These are phyloP conservation scores for Berberis vulgaris DNA, from an alignment of 164 flowering plant genomes.

Conservation along the genomic window DNA sequence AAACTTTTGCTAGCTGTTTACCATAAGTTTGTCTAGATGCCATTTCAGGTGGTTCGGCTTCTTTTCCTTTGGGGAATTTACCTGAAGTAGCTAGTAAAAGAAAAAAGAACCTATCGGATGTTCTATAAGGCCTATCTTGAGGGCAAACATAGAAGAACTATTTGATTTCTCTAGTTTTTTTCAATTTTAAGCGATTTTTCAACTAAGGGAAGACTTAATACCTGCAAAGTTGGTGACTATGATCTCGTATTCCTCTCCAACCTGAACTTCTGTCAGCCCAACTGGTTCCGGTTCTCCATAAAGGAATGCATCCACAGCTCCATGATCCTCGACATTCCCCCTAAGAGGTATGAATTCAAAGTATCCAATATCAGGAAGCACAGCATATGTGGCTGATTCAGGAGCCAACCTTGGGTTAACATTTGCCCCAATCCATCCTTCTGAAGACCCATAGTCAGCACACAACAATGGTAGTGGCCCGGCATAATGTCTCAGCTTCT, in stretches of 20 bases:
- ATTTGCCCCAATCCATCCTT: conserved; percentile 97
- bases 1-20: too few species aligned
- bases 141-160: too few species aligned
- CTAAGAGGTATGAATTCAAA: conserved; percentile 80
- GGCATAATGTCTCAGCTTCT: conserved; percentile 86
- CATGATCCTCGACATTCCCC: conserved; percentile 12
- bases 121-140: too few species aligned
- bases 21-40: too few species aligned
- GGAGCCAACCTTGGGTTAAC: conserved; percentile 71
- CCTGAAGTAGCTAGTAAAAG: too few species aligned
- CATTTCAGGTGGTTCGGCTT: too few species aligned
- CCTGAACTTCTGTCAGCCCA: conserved; percentile 70
- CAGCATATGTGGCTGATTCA: conserved; percentile 61
- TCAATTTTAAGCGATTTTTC: too few species aligned
- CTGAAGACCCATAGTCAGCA: conserved; percentile 92
- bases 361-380: conserved; percentile 82
- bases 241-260: conserved; percentile 85
- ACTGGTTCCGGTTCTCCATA: conserved; percentile 41
- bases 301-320: not conserved
- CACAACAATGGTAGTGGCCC: conserved; percentile 62
- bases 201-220: conserved; percentile 16
- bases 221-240: conserved; percentile 80
- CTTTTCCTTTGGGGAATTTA: too few species aligned
- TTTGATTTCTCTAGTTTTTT: too few species aligned
- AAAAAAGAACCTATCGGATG: too few species aligned